Base-by-base conservation (phyloP, 2,329 filamentous ascomycete species). In the Kalaharituber pfeilii region DNA sequence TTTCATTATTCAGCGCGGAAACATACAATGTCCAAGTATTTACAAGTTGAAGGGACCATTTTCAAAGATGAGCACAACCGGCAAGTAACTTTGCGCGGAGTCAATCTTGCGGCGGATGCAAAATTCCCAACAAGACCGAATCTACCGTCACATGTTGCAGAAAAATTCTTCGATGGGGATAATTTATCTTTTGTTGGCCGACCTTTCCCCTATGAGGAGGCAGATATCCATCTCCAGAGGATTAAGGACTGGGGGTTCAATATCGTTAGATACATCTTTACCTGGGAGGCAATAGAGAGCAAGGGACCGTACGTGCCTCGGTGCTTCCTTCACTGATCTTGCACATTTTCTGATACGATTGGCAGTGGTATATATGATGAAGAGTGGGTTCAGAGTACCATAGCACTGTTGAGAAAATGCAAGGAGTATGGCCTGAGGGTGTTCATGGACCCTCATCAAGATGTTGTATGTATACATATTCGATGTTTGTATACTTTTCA, bases 391-490 rank as follows among this genome's bases (percentile, higher is more conserved):
- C 75, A 84, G 61, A 86, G 94, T 67, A 98, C 91, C 0, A 86
- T 98, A 60, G 77, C 85, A 36, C 73, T 94, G 9, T 69, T 98
- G 62, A 77, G 87, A 54, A 73, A 87, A 60, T 88, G 88, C 33
- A 94, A 88, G 66, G 75, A 80, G 33, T 96, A 94, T 72, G 86
- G 85, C 26, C 95, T 98, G 68, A 94, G 93, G 65, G 75, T 98
- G 50, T 96, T 95, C 67, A 94, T 98, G 86, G 93, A 98, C 63
- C 89, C 93, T 20, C 91, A 98, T 68, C 91, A 98, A 73, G 91
- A 98, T 71, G 89, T 96, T 63, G 82, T 86, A 75, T 60, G 80
- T 77, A 42, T 30, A 25, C 8, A 5, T n/a, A n/a, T n/a, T n/a
- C n/a, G 53, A 33, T 33, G n/a, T n/a, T n/a, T n/a, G n/a, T n/a